These are phyloP conservation scores for Cicer chorassanicum DNA, from an alignment of 306 rosid species.

Conservation along the genomic window DNA sequence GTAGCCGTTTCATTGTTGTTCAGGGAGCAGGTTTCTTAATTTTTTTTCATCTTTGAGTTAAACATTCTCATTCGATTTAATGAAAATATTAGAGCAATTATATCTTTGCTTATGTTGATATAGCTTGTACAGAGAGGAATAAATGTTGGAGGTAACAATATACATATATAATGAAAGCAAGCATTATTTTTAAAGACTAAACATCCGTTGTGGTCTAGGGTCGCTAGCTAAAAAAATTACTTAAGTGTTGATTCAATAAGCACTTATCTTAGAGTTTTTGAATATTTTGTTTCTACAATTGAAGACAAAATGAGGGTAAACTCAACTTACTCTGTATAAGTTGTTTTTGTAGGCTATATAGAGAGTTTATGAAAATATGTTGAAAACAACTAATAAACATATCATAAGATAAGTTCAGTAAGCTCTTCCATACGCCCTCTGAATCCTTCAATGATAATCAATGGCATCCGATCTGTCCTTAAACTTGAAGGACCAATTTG, in stretches of 20 bases:
- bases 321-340: no score
- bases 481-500: no score
- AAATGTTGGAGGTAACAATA: background rate
- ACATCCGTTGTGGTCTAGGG: conserved; percentile 10
- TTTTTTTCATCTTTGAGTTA: conserved; percentile 23
- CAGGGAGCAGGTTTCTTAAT: conserved; percentile 91
- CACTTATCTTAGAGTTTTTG: no score
- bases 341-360: no score
- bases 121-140: background rate
- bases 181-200: background rate
- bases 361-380: no score
- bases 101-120: conserved; percentile 2
- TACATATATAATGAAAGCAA: background rate
- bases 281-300: no score
- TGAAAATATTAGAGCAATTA: conserved; percentile 10
- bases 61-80: background rate
- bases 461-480: no score
- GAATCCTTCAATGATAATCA: no score
- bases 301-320: no score
- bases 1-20: conserved; percentile 73
- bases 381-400: no score
- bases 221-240: background rate
- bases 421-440: no score
- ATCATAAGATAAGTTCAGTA: no score
- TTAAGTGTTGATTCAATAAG: background rate